Evolutionary conservation across 306 rosid genomes (phyloP).

Genomic region (Medicago lupulina): DNA sequence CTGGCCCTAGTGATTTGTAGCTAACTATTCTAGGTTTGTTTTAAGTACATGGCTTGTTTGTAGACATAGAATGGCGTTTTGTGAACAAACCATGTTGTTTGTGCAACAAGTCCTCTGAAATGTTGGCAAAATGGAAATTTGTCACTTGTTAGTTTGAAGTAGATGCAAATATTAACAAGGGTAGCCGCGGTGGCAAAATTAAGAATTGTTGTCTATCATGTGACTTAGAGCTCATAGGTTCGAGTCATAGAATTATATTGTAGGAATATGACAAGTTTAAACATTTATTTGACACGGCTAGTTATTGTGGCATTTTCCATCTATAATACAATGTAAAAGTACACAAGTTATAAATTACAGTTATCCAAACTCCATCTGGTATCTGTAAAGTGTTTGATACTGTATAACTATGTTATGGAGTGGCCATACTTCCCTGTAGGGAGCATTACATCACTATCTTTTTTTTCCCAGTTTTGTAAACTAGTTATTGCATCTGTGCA

Average conservation of each 20-base stretch:
- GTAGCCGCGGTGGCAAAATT: neutral
- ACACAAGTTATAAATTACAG: neutral
- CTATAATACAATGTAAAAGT: neutral
- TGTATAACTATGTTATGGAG: neutral
- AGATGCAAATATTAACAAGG: neutral
- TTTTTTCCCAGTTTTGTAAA: neutral
- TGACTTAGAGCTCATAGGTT: neutral
- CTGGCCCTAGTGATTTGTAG: neutral
- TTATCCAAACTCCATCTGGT: neutral
- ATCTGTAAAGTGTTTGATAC: neutral
- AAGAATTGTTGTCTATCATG: neutral
- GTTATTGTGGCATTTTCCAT: neutral
- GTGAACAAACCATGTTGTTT: neutral
- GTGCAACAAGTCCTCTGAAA: neutral
- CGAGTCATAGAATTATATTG: neutral
- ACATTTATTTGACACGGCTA: neutral
- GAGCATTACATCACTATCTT: neutral
- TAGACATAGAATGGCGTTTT: neutral
- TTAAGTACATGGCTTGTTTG: neutral
- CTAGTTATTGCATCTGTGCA: neutral
- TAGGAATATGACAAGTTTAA: neutral
- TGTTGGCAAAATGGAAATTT: neutral
- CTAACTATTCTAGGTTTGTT: neutral
- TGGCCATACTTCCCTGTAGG: neutral
- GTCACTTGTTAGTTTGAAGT: neutral